Base-by-base conservation (phyloP, 1,284 basidiomycete species). In the Grifola frondosa region DNA sequence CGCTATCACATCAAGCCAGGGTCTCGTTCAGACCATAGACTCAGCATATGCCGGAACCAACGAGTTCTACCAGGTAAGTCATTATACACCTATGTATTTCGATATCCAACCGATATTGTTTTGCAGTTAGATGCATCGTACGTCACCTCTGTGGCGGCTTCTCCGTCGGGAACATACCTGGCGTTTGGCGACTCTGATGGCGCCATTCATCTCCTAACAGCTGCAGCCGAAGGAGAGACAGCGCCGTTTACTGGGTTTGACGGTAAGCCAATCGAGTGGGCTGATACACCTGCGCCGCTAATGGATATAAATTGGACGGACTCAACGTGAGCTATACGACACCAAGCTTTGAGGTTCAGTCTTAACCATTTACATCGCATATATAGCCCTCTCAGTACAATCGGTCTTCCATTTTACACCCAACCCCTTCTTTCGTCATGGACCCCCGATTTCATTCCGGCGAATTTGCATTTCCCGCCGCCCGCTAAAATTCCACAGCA, bases 101-200 rank as follows among this genome's bases (percentile, higher is more conserved):
- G 12, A 25, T 23, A 37, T 37, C 34, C 55, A 35, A 53, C 37
- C 35, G 17, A 36, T 16, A 26, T 32, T 29, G 16, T 40, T 9
- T 49, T 52, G 38, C 42, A 90, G 86, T 69, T 88, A 33, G 81
- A 88, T 52, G 58, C 80, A 16, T 87, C 90, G 0, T 95, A 84
- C 62, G 68, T 97, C 45, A 92, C 85, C 1, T 85, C 90, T 30
- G 77, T 87, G 52, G 84, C 92, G 5, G 73, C 97, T 23, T 93
- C 93, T 1, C 84, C 91, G 2, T 87, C 86, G 1, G 92, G 91
- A 17, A 85, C 91, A 37, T 97, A 93, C 58, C 75, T 99, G 57
- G 94, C 91, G 0, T 95, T 97, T 54, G 94, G 92, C 2, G 95
- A 97, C 57, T 85, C 84, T 0, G 87, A 93, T 40, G 94, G 95